A percentile compares a stretch with the other conserved stretches of the same genome.
These are phyloP conservation scores for Coffea humblotiana DNA, from an alignment of 305 asterid genomes.

Conservation along the genomic window DNA sequence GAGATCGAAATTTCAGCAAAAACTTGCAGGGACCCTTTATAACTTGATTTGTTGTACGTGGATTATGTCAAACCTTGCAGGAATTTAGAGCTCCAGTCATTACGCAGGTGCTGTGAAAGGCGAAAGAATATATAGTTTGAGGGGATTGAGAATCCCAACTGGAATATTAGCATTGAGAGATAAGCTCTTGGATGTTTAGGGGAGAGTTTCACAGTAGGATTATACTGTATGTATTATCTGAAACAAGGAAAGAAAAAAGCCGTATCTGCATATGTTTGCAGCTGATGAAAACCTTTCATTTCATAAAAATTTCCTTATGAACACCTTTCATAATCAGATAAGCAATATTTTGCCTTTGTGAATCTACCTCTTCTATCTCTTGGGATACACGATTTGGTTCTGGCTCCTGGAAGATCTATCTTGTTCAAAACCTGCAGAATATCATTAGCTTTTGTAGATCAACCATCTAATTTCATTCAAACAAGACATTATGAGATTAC, in stretches of 20 bases:
- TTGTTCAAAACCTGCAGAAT: slow-evolving; percentile 88
- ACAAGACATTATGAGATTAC: background rate
- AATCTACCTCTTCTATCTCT: slow-evolving; percentile 97
- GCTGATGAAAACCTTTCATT: background rate
- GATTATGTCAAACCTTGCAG: background rate
- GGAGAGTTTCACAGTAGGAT: background rate
- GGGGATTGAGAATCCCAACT: background rate
- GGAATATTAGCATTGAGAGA: background rate
- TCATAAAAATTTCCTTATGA: background rate
- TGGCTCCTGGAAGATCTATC: slow-evolving; percentile 99
- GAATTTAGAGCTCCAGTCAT: too few relatives aligned
- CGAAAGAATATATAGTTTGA: background rate
- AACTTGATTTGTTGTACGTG: background rate
- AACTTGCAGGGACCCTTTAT: background rate
- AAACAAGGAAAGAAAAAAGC: too few relatives aligned
- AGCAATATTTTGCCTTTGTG: slow-evolving; percentile 8
- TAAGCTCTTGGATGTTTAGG: background rate
- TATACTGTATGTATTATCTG: background rate
- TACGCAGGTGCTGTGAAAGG: too few relatives aligned
- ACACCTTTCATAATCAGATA: background rate
- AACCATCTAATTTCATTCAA: background rate
- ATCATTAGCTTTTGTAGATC: slow-evolving; percentile 15
- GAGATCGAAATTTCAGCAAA: background rate
- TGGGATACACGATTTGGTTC: slow-evolving; percentile 86
- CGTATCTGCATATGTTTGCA: too few relatives aligned